Percentiles rank a stretch among this genome's conserved stretches.
phyloP scores from a whole-genome alignment of 306 rosid genomes.

The Fagus sylvatica region DNA sequence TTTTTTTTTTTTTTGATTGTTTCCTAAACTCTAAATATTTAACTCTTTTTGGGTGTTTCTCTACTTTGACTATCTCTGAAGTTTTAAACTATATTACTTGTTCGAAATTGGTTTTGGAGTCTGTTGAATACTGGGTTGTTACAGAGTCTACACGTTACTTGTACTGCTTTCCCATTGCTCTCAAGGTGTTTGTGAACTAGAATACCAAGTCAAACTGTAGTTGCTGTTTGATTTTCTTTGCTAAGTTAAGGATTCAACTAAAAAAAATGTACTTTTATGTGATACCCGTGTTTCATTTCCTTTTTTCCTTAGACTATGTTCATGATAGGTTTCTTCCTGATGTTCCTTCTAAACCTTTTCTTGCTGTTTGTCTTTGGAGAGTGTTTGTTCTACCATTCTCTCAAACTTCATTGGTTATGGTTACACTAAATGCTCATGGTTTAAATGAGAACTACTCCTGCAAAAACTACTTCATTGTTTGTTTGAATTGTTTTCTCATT shows the following conservation, averaged over 20 bases:
- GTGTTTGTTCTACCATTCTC: conserved; percentile 29
- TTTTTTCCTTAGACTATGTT: conserved; percentile 20
- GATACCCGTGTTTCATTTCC: neutral
- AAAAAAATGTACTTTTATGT: conserved; percentile 5
- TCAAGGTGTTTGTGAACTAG: conserved; percentile 30
- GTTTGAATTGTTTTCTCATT: neutral
- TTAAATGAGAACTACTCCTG: neutral
- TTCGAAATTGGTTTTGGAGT: conserved; percentile 30
- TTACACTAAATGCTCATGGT: conserved; percentile 15
- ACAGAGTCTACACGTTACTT: conserved; percentile 22
- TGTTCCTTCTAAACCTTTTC: conserved; percentile 23
- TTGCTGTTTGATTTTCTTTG: conserved; percentile 8
- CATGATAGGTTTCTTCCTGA: conserved; percentile 14
- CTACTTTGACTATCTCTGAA: conserved; percentile 33
- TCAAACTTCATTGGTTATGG: conserved; percentile 16
- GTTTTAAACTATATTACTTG: conserved; percentile 32
- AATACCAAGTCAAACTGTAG: conserved; percentile 23
- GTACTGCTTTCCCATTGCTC: conserved; percentile 22
- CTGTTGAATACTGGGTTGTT: conserved; percentile 28
- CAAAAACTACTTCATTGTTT: neutral
- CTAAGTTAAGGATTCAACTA: conserved; percentile 5
- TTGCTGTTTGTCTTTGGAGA: conserved; percentile 11
- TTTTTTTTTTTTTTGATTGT: conserved; percentile 11
- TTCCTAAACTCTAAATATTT: neutral
- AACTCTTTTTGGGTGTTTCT: conserved; percentile 25